Conservation (phyloP, 306 rosid genomes). For the Gleditsia sinensis region DNA sequence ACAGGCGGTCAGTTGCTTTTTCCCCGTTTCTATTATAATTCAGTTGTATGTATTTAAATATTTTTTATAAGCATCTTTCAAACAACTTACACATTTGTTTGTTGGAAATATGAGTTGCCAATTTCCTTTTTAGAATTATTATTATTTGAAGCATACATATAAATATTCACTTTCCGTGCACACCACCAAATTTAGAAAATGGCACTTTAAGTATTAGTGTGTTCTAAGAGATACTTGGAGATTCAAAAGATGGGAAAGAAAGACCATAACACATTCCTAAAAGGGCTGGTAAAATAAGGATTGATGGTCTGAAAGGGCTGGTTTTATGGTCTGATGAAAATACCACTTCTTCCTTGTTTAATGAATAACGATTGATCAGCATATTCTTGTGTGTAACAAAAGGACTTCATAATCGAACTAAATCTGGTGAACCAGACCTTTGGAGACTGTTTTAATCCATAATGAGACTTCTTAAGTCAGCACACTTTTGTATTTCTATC, state of each 20-base stretch:
- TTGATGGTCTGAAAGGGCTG: not conserved
- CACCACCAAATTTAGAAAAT: not conserved
- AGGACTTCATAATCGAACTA: too few relatives aligned
- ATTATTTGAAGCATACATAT: slow-evolving; percentile 5
- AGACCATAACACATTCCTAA: not conserved
- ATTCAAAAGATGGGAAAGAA: not conserved
- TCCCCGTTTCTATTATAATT: slow-evolving; percentile 6
- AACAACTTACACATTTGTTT: slow-evolving; percentile 1
- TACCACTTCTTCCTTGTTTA: too few relatives aligned
- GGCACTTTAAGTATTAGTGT: not conserved
- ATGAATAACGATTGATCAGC: too few relatives aligned
- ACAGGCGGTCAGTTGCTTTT: slow-evolving; percentile 55
- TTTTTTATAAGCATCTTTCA: slow-evolving; percentile 21
- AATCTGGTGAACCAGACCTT: too few relatives aligned
- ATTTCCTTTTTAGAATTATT: slow-evolving; percentile 7
- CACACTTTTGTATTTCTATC: too few relatives aligned
- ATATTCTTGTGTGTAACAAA: too few relatives aligned
- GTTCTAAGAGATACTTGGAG: not conserved
- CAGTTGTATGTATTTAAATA: slow-evolving; percentile 2
- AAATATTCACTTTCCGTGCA: not conserved
- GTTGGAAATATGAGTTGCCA: slow-evolving; percentile 20
- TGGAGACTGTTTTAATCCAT: too few relatives aligned
- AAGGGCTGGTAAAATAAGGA: not conserved
- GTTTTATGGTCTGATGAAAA: too few relatives aligned
- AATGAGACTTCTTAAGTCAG: too few relatives aligned